Conservation (phyloP, 495 filamentous ascomycete genomes). For the Penicillium coffeae region DNA sequence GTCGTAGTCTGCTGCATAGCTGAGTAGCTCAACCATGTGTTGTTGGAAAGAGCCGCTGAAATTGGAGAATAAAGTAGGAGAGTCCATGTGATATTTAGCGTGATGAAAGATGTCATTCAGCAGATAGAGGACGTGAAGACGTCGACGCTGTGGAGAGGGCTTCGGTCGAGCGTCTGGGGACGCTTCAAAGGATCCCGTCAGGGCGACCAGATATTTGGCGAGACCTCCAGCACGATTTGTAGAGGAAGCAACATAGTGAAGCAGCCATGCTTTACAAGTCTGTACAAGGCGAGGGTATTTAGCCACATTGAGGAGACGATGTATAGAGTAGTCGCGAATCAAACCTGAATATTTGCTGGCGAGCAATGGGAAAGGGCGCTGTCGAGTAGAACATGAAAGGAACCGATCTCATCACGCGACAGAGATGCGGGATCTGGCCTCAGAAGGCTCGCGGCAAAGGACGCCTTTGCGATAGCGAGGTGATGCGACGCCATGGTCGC, state of each 20-base stretch:
- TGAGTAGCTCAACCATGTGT: slow-evolving; percentile 58
- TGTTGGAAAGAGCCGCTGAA: slow-evolving; percentile 60
- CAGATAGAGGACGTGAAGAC: slow-evolving; percentile 77
- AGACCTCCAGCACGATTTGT: slow-evolving; percentile 60
- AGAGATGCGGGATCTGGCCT: slow-evolving; percentile 71
- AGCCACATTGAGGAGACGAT: slow-evolving; percentile 31
- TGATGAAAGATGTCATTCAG: slow-evolving; percentile 83
- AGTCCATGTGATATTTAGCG: slow-evolving; percentile 55
- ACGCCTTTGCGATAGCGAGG: slow-evolving; percentile 77
- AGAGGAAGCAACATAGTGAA: slow-evolving; percentile 67
- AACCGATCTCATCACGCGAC: slow-evolving; percentile 65
- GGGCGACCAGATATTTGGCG: slow-evolving; percentile 71
- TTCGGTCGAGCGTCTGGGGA: slow-evolving; percentile 21
- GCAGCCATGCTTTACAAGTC: slow-evolving; percentile 85
- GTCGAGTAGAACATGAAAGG: slow-evolving; percentile 66
- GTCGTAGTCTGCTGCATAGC: slow-evolving; percentile 57
- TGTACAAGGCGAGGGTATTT: slow-evolving; percentile 49
- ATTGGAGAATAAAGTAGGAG: slow-evolving; percentile 39
- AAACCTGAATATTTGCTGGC: slow-evolving; percentile 90
- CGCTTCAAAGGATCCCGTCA: slow-evolving; percentile 56
- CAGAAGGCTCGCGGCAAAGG: slow-evolving; percentile 70
- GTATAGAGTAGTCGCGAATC: slow-evolving; percentile 43
- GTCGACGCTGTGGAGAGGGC: slow-evolving; percentile 61
- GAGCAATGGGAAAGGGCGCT: slow-evolving; percentile 70
- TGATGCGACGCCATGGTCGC: slow-evolving; percentile 64